A percentile compares a stretch with the other conserved stretches of the same genome.
phyloP scores from a whole-genome alignment of 306 rosid genomes.

The Mimosa bimucronata region DNA sequence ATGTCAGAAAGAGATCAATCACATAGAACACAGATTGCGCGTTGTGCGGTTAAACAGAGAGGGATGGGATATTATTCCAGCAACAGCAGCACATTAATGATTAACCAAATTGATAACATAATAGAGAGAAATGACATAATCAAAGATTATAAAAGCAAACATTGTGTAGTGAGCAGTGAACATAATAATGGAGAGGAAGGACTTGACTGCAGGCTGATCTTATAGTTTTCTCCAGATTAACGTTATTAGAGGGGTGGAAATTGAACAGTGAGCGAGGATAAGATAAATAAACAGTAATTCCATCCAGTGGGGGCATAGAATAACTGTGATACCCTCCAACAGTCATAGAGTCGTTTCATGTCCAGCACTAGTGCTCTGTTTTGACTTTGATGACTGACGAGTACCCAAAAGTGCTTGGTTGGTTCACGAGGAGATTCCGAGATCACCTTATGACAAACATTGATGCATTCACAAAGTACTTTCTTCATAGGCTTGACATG shows the following conservation, averaged over 20 bases:
- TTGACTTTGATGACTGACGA: neutral
- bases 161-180: neutral
- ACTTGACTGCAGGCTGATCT: neutral
- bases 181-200: too few relatives aligned
- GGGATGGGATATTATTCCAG: neutral
- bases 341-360: neutral
- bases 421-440: neutral
- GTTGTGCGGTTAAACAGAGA: neutral
- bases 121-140: conserved; percentile 23
- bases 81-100: conserved; percentile 17
- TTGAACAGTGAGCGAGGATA: neutral
- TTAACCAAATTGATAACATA: neutral
- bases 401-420: neutral
- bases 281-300: conserved; percentile 10
- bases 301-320: neutral
- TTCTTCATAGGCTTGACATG: neutral
- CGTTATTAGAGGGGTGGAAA: neutral
- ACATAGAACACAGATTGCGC: neutral
- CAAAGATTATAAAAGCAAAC: conserved; percentile 1
- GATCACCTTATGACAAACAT: neutral
- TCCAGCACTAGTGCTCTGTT: neutral
- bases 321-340: conserved; percentile 11
- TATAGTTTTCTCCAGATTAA: neutral
- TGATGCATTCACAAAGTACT: neutral
- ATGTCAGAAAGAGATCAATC: neutral